Conservation (phyloP, 768 basidiomycete species). For the Agaricus sinodeliciosus region DNA sequence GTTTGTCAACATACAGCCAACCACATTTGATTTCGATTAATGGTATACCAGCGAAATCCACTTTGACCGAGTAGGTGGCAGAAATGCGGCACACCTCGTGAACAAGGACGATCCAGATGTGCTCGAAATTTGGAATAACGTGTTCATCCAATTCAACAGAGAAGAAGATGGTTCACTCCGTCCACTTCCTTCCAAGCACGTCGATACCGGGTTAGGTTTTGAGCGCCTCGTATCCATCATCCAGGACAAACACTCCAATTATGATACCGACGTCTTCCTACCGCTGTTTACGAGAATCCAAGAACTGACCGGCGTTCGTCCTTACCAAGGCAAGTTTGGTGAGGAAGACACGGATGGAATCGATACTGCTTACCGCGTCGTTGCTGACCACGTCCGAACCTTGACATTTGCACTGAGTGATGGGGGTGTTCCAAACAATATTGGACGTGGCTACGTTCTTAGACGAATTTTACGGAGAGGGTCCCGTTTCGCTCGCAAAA, state of each 20-base stretch:
- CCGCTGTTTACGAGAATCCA: constrained; percentile 87
- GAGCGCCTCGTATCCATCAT: constrained; percentile 93
- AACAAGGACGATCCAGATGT: constrained; percentile 97
- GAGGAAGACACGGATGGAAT: constrained; percentile 93
- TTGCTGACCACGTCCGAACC: constrained; percentile 95
- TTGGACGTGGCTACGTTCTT: constrained; percentile 96
- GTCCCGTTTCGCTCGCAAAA: constrained; percentile 93
- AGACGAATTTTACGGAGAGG: constrained; percentile 89
- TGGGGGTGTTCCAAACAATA: constrained; percentile 93
- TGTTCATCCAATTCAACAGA: constrained; percentile 98
- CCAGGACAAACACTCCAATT: constrained; percentile 90
- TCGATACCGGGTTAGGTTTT: constrained; percentile 99
- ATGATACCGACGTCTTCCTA: constrained; percentile 93
- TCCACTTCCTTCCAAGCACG: constrained; percentile 83
- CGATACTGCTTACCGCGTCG: constrained; percentile 95
- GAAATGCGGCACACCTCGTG: constrained; percentile 88
- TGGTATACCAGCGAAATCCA: constrained; percentile 73
- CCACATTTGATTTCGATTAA: constrained; percentile 1
- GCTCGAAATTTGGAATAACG: constrained; percentile 99
- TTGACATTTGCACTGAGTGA: constrained; percentile 94
- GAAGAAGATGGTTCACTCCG: constrained; percentile 82
- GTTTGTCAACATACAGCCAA: constrained; percentile 27
- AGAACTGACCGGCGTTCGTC: constrained; percentile 80
- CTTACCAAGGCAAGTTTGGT: constrained; percentile 89
- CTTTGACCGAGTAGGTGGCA: constrained; percentile 95